Evolutionary conservation across 2,329 filamentous ascomycete genomes (phyloP).

Genomic region (Alternaria sp.): DNA sequence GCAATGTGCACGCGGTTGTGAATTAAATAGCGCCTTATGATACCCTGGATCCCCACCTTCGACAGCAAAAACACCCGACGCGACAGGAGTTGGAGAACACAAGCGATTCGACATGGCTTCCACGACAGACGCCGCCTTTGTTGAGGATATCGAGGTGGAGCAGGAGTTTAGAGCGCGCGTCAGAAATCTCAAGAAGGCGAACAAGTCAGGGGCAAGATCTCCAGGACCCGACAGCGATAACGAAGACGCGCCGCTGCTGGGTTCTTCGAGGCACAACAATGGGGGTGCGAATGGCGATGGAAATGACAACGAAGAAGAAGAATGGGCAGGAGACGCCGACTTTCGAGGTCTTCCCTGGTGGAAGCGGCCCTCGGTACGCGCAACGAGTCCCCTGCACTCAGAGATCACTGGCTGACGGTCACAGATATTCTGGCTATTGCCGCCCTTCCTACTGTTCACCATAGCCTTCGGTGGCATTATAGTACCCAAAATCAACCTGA

Average conservation of each 20-base stretch:
- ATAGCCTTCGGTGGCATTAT: conserved; percentile 86
- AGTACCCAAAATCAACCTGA: conserved; percentile 88
- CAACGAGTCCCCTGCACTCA: not conserved
- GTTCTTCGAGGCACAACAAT: conserved; percentile 23
- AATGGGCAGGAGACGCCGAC: conserved; percentile 50
- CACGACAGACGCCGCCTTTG: conserved; percentile 39
- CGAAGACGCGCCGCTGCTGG: conserved; percentile 43
- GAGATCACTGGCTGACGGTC: conserved; percentile 13
- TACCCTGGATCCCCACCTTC: conserved; percentile 13
- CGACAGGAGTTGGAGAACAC: not conserved
- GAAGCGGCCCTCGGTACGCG: conserved; percentile 61
- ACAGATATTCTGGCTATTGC: conserved; percentile 83
- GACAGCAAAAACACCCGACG: not conserved
- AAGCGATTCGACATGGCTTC: conserved; percentile 27
- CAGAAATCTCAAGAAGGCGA: conserved; percentile 22
- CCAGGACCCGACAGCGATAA: conserved; percentile 22
- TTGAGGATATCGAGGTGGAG: conserved; percentile 43
- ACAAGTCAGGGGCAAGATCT: conserved; percentile 28
- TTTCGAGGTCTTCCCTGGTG: conserved; percentile 58
- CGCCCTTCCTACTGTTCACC: conserved; percentile 81
- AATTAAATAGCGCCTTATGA: conserved; percentile 10
- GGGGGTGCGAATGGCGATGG: conserved; percentile 20
- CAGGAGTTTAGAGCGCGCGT: conserved; percentile 29
- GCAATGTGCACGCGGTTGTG: conserved; percentile 30
- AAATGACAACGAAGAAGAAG: conserved; percentile 20